Evolutionary conservation across 2,329 filamentous ascomycete genomes (phyloP).

Genomic region (Alternaria burnsii): DNA sequence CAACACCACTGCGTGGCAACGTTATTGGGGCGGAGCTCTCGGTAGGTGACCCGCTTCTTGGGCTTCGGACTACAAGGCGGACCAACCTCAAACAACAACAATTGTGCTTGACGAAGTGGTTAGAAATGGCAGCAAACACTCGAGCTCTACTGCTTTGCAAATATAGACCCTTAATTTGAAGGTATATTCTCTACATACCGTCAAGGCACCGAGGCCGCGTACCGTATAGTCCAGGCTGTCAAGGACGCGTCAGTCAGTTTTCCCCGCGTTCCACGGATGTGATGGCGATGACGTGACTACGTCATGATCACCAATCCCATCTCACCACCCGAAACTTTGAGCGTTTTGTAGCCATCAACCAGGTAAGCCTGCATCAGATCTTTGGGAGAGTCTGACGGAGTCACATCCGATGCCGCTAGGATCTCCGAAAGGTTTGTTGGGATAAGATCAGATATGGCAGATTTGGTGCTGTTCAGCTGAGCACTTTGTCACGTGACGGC

Average conservation of each 20-base stretch:
- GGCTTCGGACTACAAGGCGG: constrained; percentile 14
- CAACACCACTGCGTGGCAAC: constrained; percentile 35
- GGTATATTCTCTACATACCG: neutral
- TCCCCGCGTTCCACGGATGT: constrained; percentile 11
- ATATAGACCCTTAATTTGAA: neutral
- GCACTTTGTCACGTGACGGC: constrained; percentile 3
- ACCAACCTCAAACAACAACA: constrained; percentile 13
- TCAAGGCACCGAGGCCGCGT: constrained; percentile 11
- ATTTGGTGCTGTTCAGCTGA: neutral
- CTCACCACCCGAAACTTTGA: constrained; percentile 5
- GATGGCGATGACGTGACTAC: constrained; percentile 6
- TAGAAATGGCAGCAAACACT: neutral
- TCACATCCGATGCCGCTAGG: neutral
- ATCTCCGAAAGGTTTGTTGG: neutral
- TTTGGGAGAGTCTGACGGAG: neutral
- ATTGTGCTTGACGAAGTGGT: neutral
- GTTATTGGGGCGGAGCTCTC: constrained; percentile 19
- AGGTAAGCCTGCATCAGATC: neutral
- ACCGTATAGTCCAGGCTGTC: constrained; percentile 19
- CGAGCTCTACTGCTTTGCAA: neutral
- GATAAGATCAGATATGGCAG: neutral
- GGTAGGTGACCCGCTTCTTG: constrained; percentile 8
- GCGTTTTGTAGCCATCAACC: neutral
- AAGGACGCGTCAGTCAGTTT: constrained; percentile 23
- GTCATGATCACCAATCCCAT: constrained; percentile 6